Base-by-base conservation (phyloP, 352 stramenopile species). In the Phytophthora vignae region DNA sequence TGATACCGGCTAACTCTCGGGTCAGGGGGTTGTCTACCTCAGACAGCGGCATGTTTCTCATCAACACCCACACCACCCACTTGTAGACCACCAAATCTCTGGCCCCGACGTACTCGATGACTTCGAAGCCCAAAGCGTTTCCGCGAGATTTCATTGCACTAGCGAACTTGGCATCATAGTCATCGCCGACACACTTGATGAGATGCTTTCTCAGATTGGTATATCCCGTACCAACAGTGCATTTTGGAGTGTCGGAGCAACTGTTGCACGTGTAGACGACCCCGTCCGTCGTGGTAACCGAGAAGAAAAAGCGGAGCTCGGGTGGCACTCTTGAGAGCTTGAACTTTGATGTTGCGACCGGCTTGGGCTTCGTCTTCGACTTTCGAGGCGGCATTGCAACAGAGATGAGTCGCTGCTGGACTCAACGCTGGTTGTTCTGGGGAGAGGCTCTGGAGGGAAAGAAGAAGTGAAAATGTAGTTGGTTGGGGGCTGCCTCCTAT, bases 1-100 rank as follows among this genome's bases (percentile, higher is more conserved):
- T 27, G 14, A 55, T 55, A 11, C 48, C 48, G n/a, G n/a, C n/a
- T n/a, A n/a, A n/a, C n/a, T n/a, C n/a, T n/a, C 48, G 48, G 7
- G 48, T 55, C 8, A 55, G 48, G n/a, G 2, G 10, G 14, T 58
- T 58, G 27, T 58, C 52, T 11, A 58, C 52, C 19, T 58, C 52
- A 19, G 52, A 58, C 40, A 58, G n/a, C 6, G 52, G 22, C 25
- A 58, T 58, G 27, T 58, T 27, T 4, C 52, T 8, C 52, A 58
- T 58, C 14, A 58, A 6, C 10, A 58, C 25, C 27, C 52, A 58
- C 27, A 42, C n/a, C 3, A 58, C 4, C 52, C 52, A 58, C n/a
- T 22, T 38, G 17, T 21, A 58, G 9, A 58, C n/a, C 9, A 44
- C 29, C 25, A 58, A 25, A 6, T 58, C 25, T 11, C 29, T 9